Percentiles rank a stretch among this genome's conserved stretches.
Evolutionary conservation across 148 eudicot genomes (phyloP).

Genomic region (Bassia scoparia): DNA sequence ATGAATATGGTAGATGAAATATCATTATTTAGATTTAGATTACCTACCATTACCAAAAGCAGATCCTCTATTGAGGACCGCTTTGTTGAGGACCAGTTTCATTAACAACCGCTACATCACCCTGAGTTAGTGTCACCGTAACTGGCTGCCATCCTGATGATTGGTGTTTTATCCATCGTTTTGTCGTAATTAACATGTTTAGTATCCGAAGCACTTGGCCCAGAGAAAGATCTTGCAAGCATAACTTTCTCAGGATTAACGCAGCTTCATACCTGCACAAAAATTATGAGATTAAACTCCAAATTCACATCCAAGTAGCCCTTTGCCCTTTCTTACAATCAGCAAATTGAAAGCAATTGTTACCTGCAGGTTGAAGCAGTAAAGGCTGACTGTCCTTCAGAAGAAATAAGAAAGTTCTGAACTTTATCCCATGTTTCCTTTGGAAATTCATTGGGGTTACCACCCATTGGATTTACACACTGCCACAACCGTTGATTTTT

Average conservation of each 20-base stretch:
- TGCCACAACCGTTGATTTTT: slow-evolving; percentile 74
- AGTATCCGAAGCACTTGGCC: slow-evolving; percentile 71
- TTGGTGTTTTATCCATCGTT: slow-evolving; percentile 61
- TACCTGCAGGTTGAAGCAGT: slow-evolving; percentile 64
- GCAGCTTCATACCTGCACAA: slow-evolving; percentile 83
- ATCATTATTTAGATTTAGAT: slow-evolving; percentile 15
- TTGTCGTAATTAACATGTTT: slow-evolving; percentile 51
- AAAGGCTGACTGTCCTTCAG: slow-evolving; percentile 60
- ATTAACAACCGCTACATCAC: slow-evolving; percentile 35
- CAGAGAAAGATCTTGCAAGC: slow-evolving; percentile 56
- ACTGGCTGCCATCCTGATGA: slow-evolving; percentile 89
- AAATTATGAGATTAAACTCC: slow-evolving; percentile 2
- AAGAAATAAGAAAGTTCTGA: slow-evolving; percentile 57
- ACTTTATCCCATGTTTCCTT: slow-evolving; percentile 66
- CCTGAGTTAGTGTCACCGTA: slow-evolving; percentile 45
- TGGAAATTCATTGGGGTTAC: slow-evolving; percentile 45
- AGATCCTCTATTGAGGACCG: slow-evolving; percentile 29
- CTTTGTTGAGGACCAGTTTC: slow-evolving; percentile 39
- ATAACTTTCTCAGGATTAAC: slow-evolving; percentile 50
- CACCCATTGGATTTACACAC: slow-evolving; percentile 67
- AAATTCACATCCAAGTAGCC: neutral
- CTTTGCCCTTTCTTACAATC: neutral
- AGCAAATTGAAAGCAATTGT: slow-evolving; percentile 6
- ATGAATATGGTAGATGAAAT: slow-evolving; percentile 8
- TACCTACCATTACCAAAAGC: slow-evolving; percentile 17